Evolutionary conservation across 108 stramenopile genomes (phyloP).

Genomic region (Pseudonitzschia delicatissima): DNA sequence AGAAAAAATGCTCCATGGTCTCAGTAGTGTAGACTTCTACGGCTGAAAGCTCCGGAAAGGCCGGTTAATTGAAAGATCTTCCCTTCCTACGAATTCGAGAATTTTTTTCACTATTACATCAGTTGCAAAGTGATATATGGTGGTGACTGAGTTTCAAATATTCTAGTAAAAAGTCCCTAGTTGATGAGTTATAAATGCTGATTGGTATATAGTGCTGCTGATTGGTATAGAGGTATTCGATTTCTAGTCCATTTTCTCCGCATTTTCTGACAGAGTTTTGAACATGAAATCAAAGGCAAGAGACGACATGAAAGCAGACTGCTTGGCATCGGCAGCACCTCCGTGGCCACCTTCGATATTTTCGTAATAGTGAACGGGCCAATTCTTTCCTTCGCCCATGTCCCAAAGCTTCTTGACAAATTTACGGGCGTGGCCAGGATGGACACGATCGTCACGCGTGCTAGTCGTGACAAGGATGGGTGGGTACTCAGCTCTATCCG

Average conservation of each 20-base stretch:
- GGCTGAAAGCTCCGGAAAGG: too few species aligned
- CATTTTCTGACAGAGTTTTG: slow-evolving; percentile 56
- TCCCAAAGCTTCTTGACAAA: slow-evolving; percentile 86
- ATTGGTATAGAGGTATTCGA: too few species aligned
- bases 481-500: slow-evolving; percentile 50
- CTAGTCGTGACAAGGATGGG: slow-evolving; percentile 82
- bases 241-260: slow-evolving; percentile 26
- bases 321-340: slow-evolving; percentile 90
- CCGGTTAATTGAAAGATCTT: too few species aligned
- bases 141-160: too few species aligned
- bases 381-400: slow-evolving; percentile 64
- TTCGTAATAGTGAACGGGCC: slow-evolving; percentile 91
- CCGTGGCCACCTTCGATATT: slow-evolving; percentile 89
- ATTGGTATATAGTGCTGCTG: too few species aligned
- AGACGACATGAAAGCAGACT: slow-evolving; percentile 67
- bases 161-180: too few species aligned
- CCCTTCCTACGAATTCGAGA: too few species aligned
- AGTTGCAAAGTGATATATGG: too few species aligned
- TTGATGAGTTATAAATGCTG: too few species aligned
- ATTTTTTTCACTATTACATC: too few species aligned
- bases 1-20: too few species aligned
- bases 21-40: too few species aligned
- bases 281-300: slow-evolving; percentile 85
- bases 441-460: slow-evolving; percentile 93
- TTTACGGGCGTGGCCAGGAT: slow-evolving; percentile 91